Percentiles rank a stretch among this genome's conserved stretches.
phyloP scores from a whole-genome alignment of 805 yeast species.

The Dipodascopsis uninucleata region DNA sequence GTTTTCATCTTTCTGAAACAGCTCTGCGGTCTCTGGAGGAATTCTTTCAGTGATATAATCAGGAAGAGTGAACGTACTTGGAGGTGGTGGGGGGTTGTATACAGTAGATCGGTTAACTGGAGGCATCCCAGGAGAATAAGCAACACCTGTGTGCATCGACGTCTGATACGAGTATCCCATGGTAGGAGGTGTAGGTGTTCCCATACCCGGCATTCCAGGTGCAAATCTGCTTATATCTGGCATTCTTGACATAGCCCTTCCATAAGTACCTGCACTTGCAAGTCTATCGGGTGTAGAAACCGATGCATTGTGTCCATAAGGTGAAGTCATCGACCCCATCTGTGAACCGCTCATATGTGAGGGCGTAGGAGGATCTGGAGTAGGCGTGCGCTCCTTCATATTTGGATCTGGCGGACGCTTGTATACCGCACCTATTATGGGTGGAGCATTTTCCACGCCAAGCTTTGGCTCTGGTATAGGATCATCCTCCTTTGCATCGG shows the following conservation, averaged over 20 bases:
- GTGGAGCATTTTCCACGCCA: conserved; percentile 85
- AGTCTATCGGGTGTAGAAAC: conserved; percentile 3
- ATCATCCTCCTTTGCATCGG: conserved; percentile 67
- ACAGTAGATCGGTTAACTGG: conserved; percentile 17
- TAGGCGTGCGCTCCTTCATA: conserved; percentile 66
- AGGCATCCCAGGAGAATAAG: conserved; percentile 6
- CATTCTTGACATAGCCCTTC: no score
- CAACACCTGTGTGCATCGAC: conserved; percentile 2
- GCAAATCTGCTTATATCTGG: conserved; percentile 14
- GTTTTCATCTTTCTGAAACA: conserved; percentile 25
- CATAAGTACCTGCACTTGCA: no score
- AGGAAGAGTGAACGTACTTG: conserved; percentile 37
- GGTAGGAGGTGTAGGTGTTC: conserved; percentile 15
- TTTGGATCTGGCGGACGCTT: conserved; percentile 67
- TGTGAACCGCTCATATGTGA: conserved; percentile 12
- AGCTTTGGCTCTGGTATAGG: conserved; percentile 78
- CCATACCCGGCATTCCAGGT: conserved; percentile 12
- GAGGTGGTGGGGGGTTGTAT: conserved; percentile 36
- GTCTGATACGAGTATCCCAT: conserved; percentile 5
- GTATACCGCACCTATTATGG: conserved; percentile 89
- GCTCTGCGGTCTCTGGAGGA: conserved; percentile 26
- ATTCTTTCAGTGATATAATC: conserved; percentile 29
- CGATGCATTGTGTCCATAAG: conserved; percentile 10
- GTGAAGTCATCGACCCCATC: conserved; percentile 26
- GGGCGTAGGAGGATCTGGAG: conserved; percentile 34